Base-by-base conservation (phyloP, 441 rosid genomes). In the Populus trichocarpa region DNA sequence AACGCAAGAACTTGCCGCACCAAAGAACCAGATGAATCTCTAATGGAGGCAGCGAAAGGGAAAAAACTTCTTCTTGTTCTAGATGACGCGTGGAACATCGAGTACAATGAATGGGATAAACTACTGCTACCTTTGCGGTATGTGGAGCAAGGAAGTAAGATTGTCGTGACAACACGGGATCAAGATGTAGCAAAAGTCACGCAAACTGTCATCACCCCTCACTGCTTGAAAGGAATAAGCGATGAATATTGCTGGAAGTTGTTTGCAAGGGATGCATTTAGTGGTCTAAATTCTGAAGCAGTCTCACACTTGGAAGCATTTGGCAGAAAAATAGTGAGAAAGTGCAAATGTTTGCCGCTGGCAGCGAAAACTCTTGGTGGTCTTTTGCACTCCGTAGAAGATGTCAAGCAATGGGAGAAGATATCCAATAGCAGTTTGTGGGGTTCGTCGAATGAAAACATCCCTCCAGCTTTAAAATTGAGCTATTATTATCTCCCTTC, bases 1-100 rank as follows among this genome's bases (percentile, higher is more conserved):
- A 2, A 28, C 30, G 30, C 30, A 28, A 28, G 30, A 2, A 28
- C 30, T 28, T 28, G 30, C 30, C 30, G 3, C 30, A 28, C 30
- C 30, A 28, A 28, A 28, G 30, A 28, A 28, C 30, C 30, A 28
- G 30, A 28, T 33, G 38, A 2, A 2, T 65, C 78, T 16, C 81
- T 84, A 30, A 57, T 20, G 77, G 40, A 75, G 64, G 9, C 8
- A 1, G 3, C 79, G 2, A 22, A 8, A 0, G 70, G 75, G 18
- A 73, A 73, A 35, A 84, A 67, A 50, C 67, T 73, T 67, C 68
- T 79, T 36, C 14, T 84, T 36, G 78, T 84, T 59, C 32, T 81
- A 16, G 87, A 84, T 63, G 85, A 82, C 10, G 32, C 77, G 0
- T 82, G 85, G 85, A 42, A 69, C 5, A 71, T 53, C 14, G 10